Evolutionary conservation across 73 alveolate species (phyloP).

Genomic region (Blepharisma stoltei): DNA sequence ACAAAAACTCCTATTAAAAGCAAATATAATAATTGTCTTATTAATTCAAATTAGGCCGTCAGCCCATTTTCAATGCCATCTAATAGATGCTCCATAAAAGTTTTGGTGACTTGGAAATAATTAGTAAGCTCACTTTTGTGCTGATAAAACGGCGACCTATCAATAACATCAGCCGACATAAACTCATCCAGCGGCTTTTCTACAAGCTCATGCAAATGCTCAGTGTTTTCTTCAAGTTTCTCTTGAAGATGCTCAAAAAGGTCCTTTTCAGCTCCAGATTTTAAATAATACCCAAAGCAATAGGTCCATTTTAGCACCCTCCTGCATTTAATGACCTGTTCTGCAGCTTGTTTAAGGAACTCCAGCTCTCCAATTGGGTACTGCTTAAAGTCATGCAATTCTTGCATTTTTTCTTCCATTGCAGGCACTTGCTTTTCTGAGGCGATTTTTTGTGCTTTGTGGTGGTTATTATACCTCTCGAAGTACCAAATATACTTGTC

Average conservation of each 20-base stretch:
- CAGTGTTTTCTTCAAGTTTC: conserved; percentile 72
- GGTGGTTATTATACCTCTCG: conserved; percentile 66
- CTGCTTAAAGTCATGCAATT: conserved; percentile 52
- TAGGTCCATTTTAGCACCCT: conserved; percentile 83
- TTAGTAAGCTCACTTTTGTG: conserved; percentile 52
- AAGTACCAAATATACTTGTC: conserved; percentile 80
- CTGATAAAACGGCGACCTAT: conserved; percentile 52
- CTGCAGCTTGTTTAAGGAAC: conserved; percentile 76
- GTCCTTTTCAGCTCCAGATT: conserved; percentile 39
- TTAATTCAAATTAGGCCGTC: conserved; percentile 18
- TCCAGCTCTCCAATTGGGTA: conserved; percentile 71
- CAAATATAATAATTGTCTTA: too few relatives aligned
- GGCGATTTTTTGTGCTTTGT: conserved; percentile 28
- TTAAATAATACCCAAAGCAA: conserved; percentile 75
- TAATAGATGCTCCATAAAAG: conserved; percentile 47
- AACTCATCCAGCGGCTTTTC: conserved; percentile 63
- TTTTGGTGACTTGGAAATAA: conserved; percentile 45
- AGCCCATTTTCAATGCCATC: conserved; percentile 63
- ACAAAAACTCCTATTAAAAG: too few relatives aligned
- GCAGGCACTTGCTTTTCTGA: conserved; percentile 46
- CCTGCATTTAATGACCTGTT: conserved; percentile 80
- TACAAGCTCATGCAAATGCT: conserved; percentile 74
- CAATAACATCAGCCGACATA: conserved; percentile 41
- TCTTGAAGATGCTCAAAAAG: conserved; percentile 74
- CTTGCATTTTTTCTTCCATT: conserved; percentile 35